These are phyloP conservation scores for Skeletonema costatum DNA, from an alignment of 108 stramenopile genomes.

Conservation along the genomic window DNA sequence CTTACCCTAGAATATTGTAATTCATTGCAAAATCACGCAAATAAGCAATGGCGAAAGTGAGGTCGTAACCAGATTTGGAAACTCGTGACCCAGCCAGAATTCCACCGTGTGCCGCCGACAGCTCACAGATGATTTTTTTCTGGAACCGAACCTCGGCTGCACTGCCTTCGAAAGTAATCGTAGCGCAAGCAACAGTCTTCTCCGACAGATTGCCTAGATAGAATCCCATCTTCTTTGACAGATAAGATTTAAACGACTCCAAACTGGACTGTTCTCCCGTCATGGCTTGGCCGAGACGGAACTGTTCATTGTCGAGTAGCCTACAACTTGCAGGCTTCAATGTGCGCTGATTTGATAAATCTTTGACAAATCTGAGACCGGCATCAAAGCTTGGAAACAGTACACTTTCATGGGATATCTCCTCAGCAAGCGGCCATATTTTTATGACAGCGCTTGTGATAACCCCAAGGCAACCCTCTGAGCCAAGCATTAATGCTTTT, in stretches of 20 bases:
- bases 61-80: conserved; percentile 88
- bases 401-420: conserved; percentile 66
- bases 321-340: conserved; percentile 84
- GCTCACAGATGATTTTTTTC: conserved; percentile 45
- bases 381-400: conserved; percentile 74
- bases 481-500: conserved; percentile 82
- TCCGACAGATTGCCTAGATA: conserved; percentile 34
- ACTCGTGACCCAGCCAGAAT: conserved; percentile 71
- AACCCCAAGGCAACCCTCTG: conserved; percentile 92
- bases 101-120: conserved; percentile 67
- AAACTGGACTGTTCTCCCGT: conserved; percentile 53
- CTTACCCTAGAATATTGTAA: conserved; percentile 75
- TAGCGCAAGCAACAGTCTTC: conserved; percentile 80
- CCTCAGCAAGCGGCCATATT: conserved; percentile 82
- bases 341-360: conserved; percentile 59
- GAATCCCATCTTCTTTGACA: conserved; percentile 41
- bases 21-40: conserved; percentile 94
- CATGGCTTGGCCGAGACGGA: conserved; percentile 90
- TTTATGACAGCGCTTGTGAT: conserved; percentile 89
- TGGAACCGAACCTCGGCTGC: conserved; percentile 70
- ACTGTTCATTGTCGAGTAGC: conserved; percentile 93
- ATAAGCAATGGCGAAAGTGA: conserved; percentile 95
- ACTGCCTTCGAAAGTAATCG: conserved; percentile 88
- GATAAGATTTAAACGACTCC: conserved; percentile 22
- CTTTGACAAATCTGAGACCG: conserved; percentile 78